Conservation (phyloP, 306 rosid species). For the Rubus parviflorus region DNA sequence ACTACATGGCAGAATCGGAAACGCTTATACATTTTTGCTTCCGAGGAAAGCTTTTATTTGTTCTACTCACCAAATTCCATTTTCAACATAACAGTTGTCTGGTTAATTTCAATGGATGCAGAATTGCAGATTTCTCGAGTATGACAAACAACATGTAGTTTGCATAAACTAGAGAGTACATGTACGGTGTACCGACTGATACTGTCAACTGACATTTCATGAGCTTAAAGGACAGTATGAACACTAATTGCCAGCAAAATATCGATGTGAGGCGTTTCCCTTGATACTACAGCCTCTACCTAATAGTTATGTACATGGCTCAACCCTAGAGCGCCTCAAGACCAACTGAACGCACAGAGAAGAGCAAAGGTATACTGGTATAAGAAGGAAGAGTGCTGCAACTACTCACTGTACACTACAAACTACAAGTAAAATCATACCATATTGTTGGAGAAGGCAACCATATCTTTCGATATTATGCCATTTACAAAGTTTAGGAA, state of each 20-base stretch:
- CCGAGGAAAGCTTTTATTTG: not conserved
- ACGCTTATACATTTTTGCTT: too few relatives aligned
- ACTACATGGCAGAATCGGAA: too few relatives aligned
- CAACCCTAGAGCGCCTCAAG: not conserved
- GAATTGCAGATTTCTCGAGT: not conserved
- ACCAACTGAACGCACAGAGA: not conserved
- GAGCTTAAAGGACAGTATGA: too few relatives aligned
- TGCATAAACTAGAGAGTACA: not conserved
- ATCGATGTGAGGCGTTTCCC: too few relatives aligned
- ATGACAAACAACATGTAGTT: too few relatives aligned
- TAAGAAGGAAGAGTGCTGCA: not conserved
- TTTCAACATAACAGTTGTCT: not conserved
- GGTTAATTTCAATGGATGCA: not conserved
- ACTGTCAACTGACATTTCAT: not conserved
- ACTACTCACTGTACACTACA: not conserved
- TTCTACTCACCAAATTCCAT: not conserved
- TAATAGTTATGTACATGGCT: not conserved
- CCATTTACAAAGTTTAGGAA: not conserved
- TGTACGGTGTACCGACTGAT: not conserved
- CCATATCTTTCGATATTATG: not conserved
- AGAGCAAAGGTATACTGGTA: not conserved
- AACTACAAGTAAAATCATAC: not conserved
- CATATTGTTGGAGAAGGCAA: not conserved
- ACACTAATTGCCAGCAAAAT: too few relatives aligned
- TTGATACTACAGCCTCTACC: not conserved